Evolutionary conservation across 169 alveolate genomes (phyloP), one percentile per base, ranked within the genome.

Genomic region (Prorocentrum cordatum): DNA sequence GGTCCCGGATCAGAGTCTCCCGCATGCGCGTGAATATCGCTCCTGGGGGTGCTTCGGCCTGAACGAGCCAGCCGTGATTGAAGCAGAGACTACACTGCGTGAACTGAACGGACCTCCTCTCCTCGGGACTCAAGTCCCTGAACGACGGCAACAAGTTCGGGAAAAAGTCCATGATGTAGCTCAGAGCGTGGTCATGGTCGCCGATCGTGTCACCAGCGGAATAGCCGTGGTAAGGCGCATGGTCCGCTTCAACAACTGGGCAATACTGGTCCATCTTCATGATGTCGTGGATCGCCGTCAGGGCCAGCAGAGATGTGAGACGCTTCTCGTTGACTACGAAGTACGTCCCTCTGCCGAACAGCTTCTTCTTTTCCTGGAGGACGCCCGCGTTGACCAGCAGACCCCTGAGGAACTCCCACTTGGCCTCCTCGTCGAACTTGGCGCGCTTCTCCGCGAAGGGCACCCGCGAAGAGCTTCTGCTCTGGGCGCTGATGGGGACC

Each of bases 231-330:
- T 42, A 42, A 12, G 54, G 54, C 16, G 54, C 54, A 42, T 42
- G 54, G 16, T 42, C 54, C 54, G 54, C 16, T 16, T 42, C n/a
- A 16, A 42, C 54, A n/a, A n/a, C n/a, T n/a, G n/a, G n/a, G n/a
- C n/a, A n/a, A n/a, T n/a, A n/a, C n/a, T n/a, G n/a, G n/a, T 77
- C 88, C 75, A 77, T 77, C 58, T 82, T 82, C 91, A 82, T 82
- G 80, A 82, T 82, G 68, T 82, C 91, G 22, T 82, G 91, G 67
- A 82, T 62, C 36, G 91, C 91, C 0, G 91, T 82, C 47, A 82
- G n/a, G 0, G 91, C 91, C 88, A n/a, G 54, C 18, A 26, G 62
- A 9, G 14, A 1, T 31, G 14, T 54, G 54, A 29, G 24, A 6
- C n/a, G 10, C 77, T 62, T 20, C 6, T 26, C 38, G 18, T 18